Evolutionary conservation across 2,329 filamentous ascomycete genomes (phyloP), one percentile per base, ranked within the genome.

Genomic region (Aspergillus unguis): DNA sequence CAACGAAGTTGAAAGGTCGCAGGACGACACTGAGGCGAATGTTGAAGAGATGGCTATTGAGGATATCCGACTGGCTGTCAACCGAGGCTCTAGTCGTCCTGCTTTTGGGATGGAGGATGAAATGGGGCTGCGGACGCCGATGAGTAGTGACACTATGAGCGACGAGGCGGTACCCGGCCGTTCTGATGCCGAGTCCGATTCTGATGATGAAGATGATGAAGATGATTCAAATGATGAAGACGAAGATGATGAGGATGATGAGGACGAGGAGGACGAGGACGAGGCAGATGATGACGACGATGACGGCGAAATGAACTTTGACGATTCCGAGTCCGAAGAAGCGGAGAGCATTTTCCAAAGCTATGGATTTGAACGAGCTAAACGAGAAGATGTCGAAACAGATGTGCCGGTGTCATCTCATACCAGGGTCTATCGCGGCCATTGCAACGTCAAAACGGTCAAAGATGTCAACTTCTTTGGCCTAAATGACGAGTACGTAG

Each of bases 391-490:
- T 45, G 80, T 85, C 11, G 81, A 85, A 55, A 62, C 69, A 0
- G 67, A 82, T 47, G 75, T 82, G 5, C 79, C 81, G 10, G 84
- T 81, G 60, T 76, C 73, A 17, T 71, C 80, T 2, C 80, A 85
- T 57, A 83, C 78, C 2, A 78, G 78, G 36, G 67, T 76, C 23
- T 87, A 85, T 63, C 73, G 75, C 3, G 85, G 85, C 2, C 85
- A 87, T 65, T 86, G 84, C 70, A 86, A 86, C 58, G 77, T 85
- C 48, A 79, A 82, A 58, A 86, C 83, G 1, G 83, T 87, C 59
- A 87, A 87, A 61, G 85, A 87, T 61, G 82, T 86, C 54, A 86
- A 86, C 55, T 87, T 81, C 69, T 86, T 84, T 56, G 85, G 85
- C 0, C 69, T 85, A 35, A 72, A 85, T 53, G 85, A 87, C 60